Conservation (phyloP, 345 rosid species). For the Citrus hindsii region DNA sequence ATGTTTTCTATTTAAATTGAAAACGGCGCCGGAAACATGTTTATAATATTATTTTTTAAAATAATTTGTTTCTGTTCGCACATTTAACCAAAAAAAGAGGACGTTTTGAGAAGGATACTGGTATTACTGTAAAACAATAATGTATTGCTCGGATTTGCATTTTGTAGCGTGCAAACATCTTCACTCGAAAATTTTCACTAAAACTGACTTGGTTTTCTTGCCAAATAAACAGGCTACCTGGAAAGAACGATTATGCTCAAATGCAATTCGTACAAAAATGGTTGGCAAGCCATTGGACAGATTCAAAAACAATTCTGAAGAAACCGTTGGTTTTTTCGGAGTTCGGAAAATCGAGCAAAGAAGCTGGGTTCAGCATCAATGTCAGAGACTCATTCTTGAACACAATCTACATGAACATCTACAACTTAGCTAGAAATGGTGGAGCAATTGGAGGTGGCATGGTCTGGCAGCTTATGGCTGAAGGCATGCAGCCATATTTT, state of each 20-base stretch:
- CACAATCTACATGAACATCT: slow-evolving; percentile 25
- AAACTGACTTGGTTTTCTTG: neutral
- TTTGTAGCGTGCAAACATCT: neutral
- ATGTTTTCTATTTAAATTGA: no score
- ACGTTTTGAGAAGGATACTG: no score
- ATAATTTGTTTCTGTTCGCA: no score
- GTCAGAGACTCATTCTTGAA: slow-evolving; percentile 28
- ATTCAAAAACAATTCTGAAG: slow-evolving; percentile 23
- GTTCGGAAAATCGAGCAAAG: slow-evolving; percentile 40
- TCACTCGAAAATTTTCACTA: neutral
- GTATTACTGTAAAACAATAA: no score
- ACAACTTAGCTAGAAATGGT: slow-evolving; percentile 22
- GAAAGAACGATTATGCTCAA: slow-evolving; percentile 18
- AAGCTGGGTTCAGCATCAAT: slow-evolving; percentile 19
- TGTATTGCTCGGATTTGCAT: no score
- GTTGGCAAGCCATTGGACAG: slow-evolving; percentile 34
- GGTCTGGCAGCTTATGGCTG: slow-evolving; percentile 46
- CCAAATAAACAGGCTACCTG: slow-evolving; percentile 22
- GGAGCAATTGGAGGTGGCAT: slow-evolving; percentile 39
- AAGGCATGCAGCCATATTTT: slow-evolving; percentile 29
- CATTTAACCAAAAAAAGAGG: no score
- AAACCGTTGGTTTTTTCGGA: slow-evolving; percentile 48
- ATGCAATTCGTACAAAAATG: slow-evolving; percentile 31
- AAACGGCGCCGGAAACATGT: no score
- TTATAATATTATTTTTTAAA: no score